Base-by-base conservation (phyloP, 2,329 filamentous ascomycete genomes). In the Coniochaeta sp. region DNA sequence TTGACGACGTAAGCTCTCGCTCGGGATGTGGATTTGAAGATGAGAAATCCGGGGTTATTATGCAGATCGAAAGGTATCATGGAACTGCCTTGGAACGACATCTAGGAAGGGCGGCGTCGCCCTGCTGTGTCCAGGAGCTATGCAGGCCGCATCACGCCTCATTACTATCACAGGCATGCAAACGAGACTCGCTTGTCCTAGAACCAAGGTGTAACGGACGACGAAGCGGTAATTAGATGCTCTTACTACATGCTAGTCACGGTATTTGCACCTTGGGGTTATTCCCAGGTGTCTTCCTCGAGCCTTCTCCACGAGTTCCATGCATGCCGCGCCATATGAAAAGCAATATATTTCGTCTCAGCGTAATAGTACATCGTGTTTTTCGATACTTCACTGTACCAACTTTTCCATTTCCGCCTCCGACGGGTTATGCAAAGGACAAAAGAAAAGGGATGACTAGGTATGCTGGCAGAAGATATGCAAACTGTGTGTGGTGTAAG, bases 1-100 rank as follows among this genome's bases (percentile, higher is more conserved):
- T 22, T 26, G 54, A 51, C 48, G 30, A 52, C 54, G 54, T 55
- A 52, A 53, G 54, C 54, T 20, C 48, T 48, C 49, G 51, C 22
- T 49, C 38, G 40, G 48, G 18, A 24, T 16, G n/a, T 31, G 20
- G 30, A n/a, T 24, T 14, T 35, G 35, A 50, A 38, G 13, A 12
- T 16, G 31, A 14, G 32, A 5, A 24, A 35, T 49, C 14, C 6
- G 33, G 49, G 27, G 32, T 32, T 35, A 22, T 42, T 6, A 10
- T 6, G 33, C 16, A 10, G 10, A 16, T 38, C 33, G 5, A 14
- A 42, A 38, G 7, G 3, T 18, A 16, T 38, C 33, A 16, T 38
- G 33, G 2, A 7, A 22, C 9, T 30, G 6, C 27, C 27, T 30
- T 7, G 27, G 27, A 30, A 30, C n/a, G 27, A 30, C 27, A n/a